Evolutionary conservation across 352 stramenopile genomes (phyloP).

Genomic region (Blastocystis sp.): DNA sequence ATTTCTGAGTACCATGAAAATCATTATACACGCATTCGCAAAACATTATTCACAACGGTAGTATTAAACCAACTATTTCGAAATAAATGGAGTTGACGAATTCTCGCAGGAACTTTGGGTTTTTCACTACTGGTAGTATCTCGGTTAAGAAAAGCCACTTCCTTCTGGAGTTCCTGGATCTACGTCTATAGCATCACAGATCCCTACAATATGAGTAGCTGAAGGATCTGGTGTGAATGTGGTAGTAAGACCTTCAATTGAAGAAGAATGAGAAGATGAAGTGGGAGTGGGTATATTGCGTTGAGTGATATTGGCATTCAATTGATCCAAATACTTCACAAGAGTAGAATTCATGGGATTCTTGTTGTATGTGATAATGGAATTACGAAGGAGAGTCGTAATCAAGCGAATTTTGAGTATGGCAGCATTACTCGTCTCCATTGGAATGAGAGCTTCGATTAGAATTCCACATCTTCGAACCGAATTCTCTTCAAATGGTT

Average conservation of each 20-base stretch:
- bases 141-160: slow-evolving; percentile 31
- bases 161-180: slow-evolving; percentile 16
- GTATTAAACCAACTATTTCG: not conserved
- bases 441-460: not conserved
- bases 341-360: slow-evolving; percentile 2
- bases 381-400: not conserved
- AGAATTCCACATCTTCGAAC: not conserved
- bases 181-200: not conserved
- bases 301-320: not conserved
- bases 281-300: not conserved
- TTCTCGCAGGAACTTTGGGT: slow-evolving; percentile 27
- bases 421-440: not conserved
- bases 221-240: not conserved
- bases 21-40: slow-evolving; percentile 19
- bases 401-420: not conserved
- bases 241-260: not conserved
- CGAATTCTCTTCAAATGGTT: not conserved
- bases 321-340: not conserved
- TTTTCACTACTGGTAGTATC: slow-evolving; percentile 27
- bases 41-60: not conserved
- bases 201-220: not conserved
- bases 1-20: not conserved
- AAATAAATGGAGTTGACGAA: slow-evolving; percentile 26
- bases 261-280: not conserved
- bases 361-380: slow-evolving; percentile 32